phyloP scores from a whole-genome alignment of 371 early-diverging fungal genomes.

The Mortierella sp. region DNA sequence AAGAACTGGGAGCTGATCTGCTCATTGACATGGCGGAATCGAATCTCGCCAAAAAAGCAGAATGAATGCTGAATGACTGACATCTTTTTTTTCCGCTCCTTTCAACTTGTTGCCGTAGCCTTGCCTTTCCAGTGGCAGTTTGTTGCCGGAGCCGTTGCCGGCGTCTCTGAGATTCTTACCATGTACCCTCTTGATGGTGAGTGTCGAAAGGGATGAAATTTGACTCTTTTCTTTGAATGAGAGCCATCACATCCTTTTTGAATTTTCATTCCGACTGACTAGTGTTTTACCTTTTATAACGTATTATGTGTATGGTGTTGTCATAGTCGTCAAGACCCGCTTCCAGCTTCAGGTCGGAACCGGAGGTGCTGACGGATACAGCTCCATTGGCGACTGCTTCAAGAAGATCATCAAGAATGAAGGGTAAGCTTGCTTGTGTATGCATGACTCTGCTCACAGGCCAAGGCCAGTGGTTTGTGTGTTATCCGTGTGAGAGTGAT shows the following conservation, averaged over 20 bases:
- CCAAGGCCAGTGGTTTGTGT: not conserved
- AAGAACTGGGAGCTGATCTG: not conserved
- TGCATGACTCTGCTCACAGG: not conserved
- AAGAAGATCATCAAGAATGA: conserved; percentile 91
- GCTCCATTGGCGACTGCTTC: conserved; percentile 83
- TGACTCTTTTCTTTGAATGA: not conserved
- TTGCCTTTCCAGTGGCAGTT: conserved; percentile 94
- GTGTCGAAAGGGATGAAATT: not conserved
- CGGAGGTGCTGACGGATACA: conserved; percentile 75
- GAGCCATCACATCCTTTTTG: too few species aligned
- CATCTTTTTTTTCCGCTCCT: conserved; percentile 7
- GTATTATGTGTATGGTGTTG: not conserved
- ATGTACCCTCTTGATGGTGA: conserved; percentile 98
- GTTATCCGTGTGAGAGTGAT: not conserved
- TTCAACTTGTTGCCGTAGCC: conserved; percentile 60
- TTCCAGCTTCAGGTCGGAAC: conserved; percentile 92
- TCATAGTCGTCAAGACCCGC: conserved; percentile 94
- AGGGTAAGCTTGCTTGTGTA: conserved; percentile 70
- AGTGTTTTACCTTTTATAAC: conserved; percentile 7
- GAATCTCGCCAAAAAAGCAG: not conserved
- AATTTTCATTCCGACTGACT: conserved; percentile 5
- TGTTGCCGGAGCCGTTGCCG: conserved; percentile 95
- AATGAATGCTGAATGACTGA: conserved; percentile 5
- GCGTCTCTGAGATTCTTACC: conserved; percentile 93
- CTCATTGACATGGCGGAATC: not conserved